Conservation (phyloP, 2,329 filamentous ascomycete genomes). For the Hymenoscyphus infarciens region DNA sequence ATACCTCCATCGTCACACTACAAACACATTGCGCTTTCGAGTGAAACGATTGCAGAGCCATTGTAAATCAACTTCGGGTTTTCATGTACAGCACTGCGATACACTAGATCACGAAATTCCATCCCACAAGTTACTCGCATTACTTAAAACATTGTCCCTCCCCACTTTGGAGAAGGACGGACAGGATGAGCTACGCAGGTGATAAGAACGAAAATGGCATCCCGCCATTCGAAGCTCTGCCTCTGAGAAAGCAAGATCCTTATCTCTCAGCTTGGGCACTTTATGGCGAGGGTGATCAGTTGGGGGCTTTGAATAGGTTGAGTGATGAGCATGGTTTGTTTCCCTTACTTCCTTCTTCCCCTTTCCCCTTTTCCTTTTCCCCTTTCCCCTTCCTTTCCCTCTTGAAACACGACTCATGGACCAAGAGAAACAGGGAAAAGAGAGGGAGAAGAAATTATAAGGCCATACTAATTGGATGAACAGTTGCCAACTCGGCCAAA, state of each 20-base stretch:
- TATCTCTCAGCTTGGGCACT: slow-evolving; percentile 40
- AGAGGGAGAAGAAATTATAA: slow-evolving; percentile 28
- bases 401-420: neutral
- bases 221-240: slow-evolving; percentile 1
- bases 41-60: no score
- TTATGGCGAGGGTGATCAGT: slow-evolving; percentile 44
- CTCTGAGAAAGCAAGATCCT: neutral
- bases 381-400: neutral
- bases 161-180: neutral
- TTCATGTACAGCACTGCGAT: no score
- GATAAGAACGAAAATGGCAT: neutral
- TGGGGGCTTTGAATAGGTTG: slow-evolving; percentile 44
- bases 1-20: neutral
- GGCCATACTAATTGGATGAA: slow-evolving; percentile 8
- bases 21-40: no score
- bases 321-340: slow-evolving; percentile 39
- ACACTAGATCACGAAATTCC: no score
- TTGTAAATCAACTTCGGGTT: no score
- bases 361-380: neutral
- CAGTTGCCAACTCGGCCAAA: slow-evolving; percentile 37
- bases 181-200: neutral
- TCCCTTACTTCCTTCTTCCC: neutral
- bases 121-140: no score
- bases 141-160: no score
- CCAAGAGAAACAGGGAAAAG: no score